phyloP scores from a whole-genome alignment of 2,329 filamentous ascomycete species.

The Aspergillus japonicus region DNA sequence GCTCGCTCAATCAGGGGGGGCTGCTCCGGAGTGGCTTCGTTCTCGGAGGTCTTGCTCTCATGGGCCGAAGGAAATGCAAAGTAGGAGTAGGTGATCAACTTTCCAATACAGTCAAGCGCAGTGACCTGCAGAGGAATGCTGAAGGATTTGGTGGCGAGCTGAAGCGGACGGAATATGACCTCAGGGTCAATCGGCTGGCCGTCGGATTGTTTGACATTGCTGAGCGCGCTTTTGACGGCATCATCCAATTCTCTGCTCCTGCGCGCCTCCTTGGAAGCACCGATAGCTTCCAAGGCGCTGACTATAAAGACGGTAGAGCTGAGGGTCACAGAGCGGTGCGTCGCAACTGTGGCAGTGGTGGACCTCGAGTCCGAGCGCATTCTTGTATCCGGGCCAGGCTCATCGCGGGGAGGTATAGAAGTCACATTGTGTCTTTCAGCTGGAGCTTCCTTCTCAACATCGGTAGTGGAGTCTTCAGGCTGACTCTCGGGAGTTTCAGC shows the following conservation, averaged over 20 bases:
- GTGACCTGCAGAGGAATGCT: constrained; percentile 84
- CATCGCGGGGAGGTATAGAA: constrained; percentile 25
- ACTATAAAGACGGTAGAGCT: constrained; percentile 96
- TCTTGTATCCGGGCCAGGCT: constrained; percentile 34
- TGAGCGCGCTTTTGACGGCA: constrained; percentile 74
- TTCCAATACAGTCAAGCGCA: constrained; percentile 95
- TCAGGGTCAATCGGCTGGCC: constrained; percentile 82
- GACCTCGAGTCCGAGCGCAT: constrained; percentile 61
- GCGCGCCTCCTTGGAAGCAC: constrained; percentile 84
- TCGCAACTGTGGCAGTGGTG: constrained; percentile 53
- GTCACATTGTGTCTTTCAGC: constrained; percentile 17
- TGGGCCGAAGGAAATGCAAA: constrained; percentile 70
- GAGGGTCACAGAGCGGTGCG: constrained; percentile 63
- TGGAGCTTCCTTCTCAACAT: constrained; percentile 15
- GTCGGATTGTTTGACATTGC: constrained; percentile 82
- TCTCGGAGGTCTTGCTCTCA: constrained; percentile 21
- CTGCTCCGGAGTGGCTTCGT: constrained; percentile 35
- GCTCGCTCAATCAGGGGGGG: constrained; percentile 90
- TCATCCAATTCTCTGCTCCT: constrained; percentile 82
- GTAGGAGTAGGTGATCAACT: constrained; percentile 98
- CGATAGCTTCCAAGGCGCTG: constrained; percentile 88
- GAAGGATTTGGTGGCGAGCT: constrained; percentile 81
- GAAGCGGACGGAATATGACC: constrained; percentile 84
- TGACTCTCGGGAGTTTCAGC: constrained; percentile 14
- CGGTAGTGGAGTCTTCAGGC: constrained; percentile 15